Evolutionary conservation across 2,329 filamentous ascomycete species (phyloP).

Genomic region (Phyllosticta paracitricarpa): DNA sequence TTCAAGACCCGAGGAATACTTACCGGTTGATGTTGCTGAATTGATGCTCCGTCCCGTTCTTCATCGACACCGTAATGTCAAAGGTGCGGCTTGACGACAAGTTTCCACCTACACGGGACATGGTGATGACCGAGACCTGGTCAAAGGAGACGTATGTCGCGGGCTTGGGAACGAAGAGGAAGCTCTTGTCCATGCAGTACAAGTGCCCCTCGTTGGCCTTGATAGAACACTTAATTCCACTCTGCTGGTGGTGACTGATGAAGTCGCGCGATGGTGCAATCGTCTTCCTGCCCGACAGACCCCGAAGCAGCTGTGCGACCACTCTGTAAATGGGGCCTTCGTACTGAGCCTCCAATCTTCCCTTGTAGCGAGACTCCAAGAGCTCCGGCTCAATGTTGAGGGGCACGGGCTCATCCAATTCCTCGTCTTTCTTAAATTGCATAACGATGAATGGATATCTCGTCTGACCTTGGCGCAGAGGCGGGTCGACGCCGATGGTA

Average conservation of each 20-base stretch:
- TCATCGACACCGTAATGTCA: conserved; percentile 88
- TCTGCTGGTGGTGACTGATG: conserved; percentile 82
- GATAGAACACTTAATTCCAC: conserved; percentile 98
- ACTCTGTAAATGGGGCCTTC: conserved; percentile 90
- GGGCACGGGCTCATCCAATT: conserved; percentile 55
- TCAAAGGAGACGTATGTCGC: conserved; percentile 96
- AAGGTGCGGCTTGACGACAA: conserved; percentile 92
- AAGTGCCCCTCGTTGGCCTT: conserved; percentile 97
- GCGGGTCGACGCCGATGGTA: conserved; percentile 86
- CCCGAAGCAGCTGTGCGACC: conserved; percentile 89
- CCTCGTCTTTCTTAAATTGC: conserved; percentile 97
- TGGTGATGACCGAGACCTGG: conserved; percentile 81
- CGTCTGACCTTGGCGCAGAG: conserved; percentile 91
- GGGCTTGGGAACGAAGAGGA: conserved; percentile 98
- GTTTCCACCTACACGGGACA: conserved; percentile 89
- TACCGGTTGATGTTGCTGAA: conserved; percentile 98
- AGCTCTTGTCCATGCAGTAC: conserved; percentile 94
- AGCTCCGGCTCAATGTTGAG: conserved; percentile 91
- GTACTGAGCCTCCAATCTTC: conserved; percentile 79
- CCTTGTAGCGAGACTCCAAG: conserved; percentile 76
- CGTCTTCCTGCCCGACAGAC: conserved; percentile 88
- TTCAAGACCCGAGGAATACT: conserved; percentile 13
- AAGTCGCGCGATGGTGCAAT: conserved; percentile 92
- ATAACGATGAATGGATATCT: conserved; percentile 97
- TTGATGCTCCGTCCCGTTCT: conserved; percentile 78